Conservation (phyloP, 306 rosid genomes). For the Calophaca sinica region DNA sequence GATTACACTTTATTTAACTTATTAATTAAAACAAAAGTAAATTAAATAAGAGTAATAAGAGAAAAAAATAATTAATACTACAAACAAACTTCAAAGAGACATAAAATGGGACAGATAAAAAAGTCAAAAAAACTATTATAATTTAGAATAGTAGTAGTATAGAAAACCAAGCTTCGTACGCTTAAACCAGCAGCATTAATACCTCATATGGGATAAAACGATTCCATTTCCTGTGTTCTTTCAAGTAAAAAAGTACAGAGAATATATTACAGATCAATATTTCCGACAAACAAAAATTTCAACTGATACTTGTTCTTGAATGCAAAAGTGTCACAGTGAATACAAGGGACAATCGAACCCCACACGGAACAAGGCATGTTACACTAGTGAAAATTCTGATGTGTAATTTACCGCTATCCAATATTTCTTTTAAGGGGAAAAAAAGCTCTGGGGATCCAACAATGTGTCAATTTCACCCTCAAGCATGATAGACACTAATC, state of each 20-base stretch:
- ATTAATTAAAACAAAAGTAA: too few relatives aligned
- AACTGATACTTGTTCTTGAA: constrained; percentile 24
- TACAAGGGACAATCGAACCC: constrained; percentile 46
- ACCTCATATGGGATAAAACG: constrained; percentile 10
- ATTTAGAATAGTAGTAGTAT: too few relatives aligned
- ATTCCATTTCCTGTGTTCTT: constrained; percentile 41
- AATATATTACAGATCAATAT: constrained; percentile 50
- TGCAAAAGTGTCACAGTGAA: constrained; percentile 45
- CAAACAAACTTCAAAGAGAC: too few relatives aligned
- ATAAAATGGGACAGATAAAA: too few relatives aligned
- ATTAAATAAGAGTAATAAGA: too few relatives aligned
- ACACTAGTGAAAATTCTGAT: constrained; percentile 34
- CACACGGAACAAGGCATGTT: constrained; percentile 42
- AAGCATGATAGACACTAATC: constrained; percentile 42
- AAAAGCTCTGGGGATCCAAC: constrained; percentile 36
- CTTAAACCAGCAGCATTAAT: neutral
- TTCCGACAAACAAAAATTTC: constrained; percentile 40
- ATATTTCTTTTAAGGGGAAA: neutral
- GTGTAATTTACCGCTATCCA: constrained; percentile 40
- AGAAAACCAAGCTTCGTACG: neutral
- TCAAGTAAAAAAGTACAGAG: neutral
- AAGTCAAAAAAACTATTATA: too few relatives aligned
- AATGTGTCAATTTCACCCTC: constrained; percentile 42
- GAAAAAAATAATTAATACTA: too few relatives aligned
- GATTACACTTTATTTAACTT: too few relatives aligned